These are phyloP conservation scores for Chlorophyllum brunneum DNA, from an alignment of 768 basidiomycete species.

Conservation along the genomic window DNA sequence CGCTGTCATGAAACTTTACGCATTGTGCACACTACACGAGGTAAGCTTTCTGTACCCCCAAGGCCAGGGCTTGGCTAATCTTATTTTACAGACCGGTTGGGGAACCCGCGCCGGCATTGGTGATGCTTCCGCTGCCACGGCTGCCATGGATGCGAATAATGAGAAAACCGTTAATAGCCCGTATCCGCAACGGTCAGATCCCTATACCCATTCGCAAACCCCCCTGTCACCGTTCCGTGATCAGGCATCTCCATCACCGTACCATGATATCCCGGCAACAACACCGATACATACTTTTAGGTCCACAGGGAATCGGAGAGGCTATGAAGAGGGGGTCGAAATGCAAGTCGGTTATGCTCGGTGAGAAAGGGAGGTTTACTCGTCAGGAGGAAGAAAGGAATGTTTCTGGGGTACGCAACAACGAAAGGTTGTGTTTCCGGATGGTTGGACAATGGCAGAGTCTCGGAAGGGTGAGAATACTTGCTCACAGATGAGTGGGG, in stretches of 20 bases:
- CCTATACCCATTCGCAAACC: slow-evolving; percentile 10
- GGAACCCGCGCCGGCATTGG: slow-evolving; percentile 94
- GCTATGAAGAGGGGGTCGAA: slow-evolving; percentile 29
- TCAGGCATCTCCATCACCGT: slow-evolving; percentile 24
- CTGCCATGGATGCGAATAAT: slow-evolving; percentile 51
- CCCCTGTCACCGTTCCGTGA: slow-evolving; percentile 26
- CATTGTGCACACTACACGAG: slow-evolving; percentile 86
- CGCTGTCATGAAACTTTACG: slow-evolving; percentile 92
- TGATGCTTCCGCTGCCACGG: slow-evolving; percentile 73
- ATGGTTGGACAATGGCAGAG: neutral
- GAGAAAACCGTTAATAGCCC: slow-evolving; percentile 27
- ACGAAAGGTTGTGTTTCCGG: no score
- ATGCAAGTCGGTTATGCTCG: slow-evolving; percentile 35
- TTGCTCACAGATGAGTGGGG: slow-evolving; percentile 3
- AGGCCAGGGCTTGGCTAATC: neutral
- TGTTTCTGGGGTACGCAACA: neutral
- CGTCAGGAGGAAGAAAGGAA: neutral
- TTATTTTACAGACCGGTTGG: slow-evolving; percentile 70
- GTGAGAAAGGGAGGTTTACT: slow-evolving; percentile 14
- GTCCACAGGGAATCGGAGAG: slow-evolving; percentile 16
- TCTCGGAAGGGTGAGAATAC: neutral
- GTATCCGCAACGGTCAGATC: slow-evolving; percentile 15
- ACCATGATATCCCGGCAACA: slow-evolving; percentile 18
- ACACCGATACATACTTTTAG: slow-evolving; percentile 22
- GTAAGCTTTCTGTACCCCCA: slow-evolving; percentile 31